These are phyloP conservation scores for Exophiala viscosa DNA, from an alignment of 2,329 filamentous ascomycete genomes.

Conservation along the genomic window DNA sequence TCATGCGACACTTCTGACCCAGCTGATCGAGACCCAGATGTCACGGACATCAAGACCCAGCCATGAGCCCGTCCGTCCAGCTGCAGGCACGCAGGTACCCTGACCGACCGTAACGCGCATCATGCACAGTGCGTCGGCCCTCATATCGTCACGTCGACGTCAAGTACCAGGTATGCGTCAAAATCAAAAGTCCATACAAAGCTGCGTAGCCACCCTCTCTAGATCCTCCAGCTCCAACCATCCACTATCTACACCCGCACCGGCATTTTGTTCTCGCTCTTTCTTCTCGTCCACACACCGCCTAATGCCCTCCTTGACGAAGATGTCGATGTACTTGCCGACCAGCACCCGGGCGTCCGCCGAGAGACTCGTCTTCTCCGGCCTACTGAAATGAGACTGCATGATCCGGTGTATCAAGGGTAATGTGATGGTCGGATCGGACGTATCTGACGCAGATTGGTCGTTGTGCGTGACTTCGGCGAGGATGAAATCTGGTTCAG, in stretches of 20 bases:
- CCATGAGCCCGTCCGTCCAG: no score
- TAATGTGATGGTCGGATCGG: conserved; percentile 57
- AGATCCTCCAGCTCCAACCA: conserved; percentile 73
- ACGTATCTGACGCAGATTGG: conserved; percentile 24
- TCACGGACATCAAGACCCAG: no score
- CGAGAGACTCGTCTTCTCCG: conserved; percentile 67
- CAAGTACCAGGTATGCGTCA: background rate
- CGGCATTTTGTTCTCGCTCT: conserved; percentile 37
- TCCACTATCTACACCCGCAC: conserved; percentile 30
- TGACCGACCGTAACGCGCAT: no score
- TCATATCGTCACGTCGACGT: no score
- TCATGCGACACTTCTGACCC: no score
- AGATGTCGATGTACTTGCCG: conserved; percentile 84
- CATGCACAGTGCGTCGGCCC: no score
- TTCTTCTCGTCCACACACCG: conserved; percentile 68
- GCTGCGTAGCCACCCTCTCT: conserved; percentile 79
- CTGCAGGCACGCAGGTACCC: no score
- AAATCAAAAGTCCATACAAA: conserved; percentile 75
- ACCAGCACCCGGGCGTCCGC: conserved; percentile 73
- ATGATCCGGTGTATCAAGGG: conserved; percentile 73
- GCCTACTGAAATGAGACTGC: conserved; percentile 70
- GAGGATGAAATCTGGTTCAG: conserved; percentile 47
- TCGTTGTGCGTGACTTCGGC: conserved; percentile 40
- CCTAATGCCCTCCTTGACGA: conserved; percentile 83
- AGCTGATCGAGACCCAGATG: no score